Evolutionary conservation across 2,329 filamentous ascomycete species (phyloP).

Genomic region (Gremmenia infestans): DNA sequence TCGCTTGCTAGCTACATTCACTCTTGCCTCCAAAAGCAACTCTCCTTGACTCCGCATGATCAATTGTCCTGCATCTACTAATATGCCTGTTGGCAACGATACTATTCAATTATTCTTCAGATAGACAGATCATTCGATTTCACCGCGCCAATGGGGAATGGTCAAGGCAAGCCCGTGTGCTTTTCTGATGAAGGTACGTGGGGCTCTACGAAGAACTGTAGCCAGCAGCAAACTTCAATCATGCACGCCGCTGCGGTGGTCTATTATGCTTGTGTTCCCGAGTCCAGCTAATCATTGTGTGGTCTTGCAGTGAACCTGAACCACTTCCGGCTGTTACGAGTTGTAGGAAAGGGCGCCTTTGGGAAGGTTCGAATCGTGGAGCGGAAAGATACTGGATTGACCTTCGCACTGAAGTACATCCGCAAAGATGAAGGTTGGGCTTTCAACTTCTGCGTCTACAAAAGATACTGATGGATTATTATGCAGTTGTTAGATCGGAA

Average conservation of each 20-base stretch:
- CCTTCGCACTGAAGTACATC: conserved; percentile 97
- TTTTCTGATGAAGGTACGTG: conserved; percentile 85
- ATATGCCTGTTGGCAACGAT: conserved; percentile 21
- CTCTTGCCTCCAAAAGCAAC: neutral
- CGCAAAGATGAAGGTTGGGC: conserved; percentile 90
- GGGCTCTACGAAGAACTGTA: neutral
- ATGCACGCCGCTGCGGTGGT: neutral
- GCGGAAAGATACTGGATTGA: conserved; percentile 87
- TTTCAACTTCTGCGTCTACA: conserved; percentile 11
- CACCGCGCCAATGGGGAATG: conserved; percentile 71
- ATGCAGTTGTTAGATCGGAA: conserved; percentile 86
- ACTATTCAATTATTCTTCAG: conserved; percentile 5
- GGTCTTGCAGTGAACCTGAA: conserved; percentile 76
- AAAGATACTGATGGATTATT: conserved; percentile 14
- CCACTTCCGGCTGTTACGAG: conserved; percentile 90
- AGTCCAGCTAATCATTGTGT: conserved; percentile 16
- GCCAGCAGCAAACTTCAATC: neutral
- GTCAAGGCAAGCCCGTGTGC: conserved; percentile 87
- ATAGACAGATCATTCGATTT: conserved; percentile 4
- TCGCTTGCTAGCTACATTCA: neutral
- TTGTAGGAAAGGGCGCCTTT: conserved; percentile 96
- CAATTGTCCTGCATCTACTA: conserved; percentile 5
- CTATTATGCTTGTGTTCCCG: neutral
- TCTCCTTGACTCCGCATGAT: conserved; percentile 1
- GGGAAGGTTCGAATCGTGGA: conserved; percentile 98